Evolutionary conservation across 1,284 basidiomycete species (phyloP).

Genomic region (Mycena sp.): DNA sequence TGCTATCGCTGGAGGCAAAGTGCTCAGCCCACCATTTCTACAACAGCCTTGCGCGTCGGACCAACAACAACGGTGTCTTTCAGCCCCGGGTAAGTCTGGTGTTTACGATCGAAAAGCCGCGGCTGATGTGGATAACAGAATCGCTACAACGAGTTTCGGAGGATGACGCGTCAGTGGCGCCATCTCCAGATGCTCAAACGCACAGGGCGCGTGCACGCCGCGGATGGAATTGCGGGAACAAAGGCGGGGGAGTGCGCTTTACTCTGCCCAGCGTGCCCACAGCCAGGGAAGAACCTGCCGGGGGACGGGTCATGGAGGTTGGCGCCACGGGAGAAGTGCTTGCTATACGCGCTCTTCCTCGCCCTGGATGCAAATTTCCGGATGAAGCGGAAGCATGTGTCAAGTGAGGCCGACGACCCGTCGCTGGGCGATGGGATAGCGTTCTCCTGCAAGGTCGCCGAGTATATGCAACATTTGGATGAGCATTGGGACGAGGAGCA

Average conservation of each 20-base stretch:
- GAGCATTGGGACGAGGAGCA: not conserved
- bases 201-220: slow-evolving; percentile 26
- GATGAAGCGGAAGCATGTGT: slow-evolving; percentile 32
- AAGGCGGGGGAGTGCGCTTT: slow-evolving; percentile 24
- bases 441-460: slow-evolving; percentile 28
- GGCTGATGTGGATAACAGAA: not conserved
- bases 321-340: slow-evolving; percentile 16
- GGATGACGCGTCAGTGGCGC: slow-evolving; percentile 7
- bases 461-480: slow-evolving; percentile 1
- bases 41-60: slow-evolving; percentile 18
- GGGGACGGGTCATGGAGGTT: not conserved
- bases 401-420: slow-evolving; percentile 31
- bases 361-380: slow-evolving; percentile 41
- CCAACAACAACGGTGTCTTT: slow-evolving; percentile 29
- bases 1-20: slow-evolving; percentile 5
- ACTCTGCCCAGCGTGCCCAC: slow-evolving; percentile 7
- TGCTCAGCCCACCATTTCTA: slow-evolving; percentile 30
- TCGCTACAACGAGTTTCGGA: slow-evolving; percentile 14
- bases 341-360: slow-evolving; percentile 36
- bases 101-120: not conserved
- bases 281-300: slow-evolving; percentile 11
- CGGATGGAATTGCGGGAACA: slow-evolving; percentile 30
- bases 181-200: slow-evolving; percentile 21
- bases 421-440: slow-evolving; percentile 29
- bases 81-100: slow-evolving; percentile 1